phyloP scores from a whole-genome alignment of 148 eudicot species.

The Talinum fruticosum region DNA sequence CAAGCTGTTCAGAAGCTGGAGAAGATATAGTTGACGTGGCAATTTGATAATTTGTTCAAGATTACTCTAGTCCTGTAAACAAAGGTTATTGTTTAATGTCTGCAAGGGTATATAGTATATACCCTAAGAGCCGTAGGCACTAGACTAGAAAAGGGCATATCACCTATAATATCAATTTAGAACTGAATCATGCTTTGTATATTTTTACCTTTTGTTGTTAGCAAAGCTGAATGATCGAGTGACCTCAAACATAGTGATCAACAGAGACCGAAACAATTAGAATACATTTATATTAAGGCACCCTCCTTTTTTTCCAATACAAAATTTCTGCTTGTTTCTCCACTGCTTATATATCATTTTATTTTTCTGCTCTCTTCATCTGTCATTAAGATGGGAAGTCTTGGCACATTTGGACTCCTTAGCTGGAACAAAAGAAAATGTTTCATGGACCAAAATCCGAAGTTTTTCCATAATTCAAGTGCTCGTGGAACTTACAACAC shows the following conservation, averaged over 20 bases:
- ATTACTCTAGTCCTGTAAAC: neutral
- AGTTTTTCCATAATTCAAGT: neutral
- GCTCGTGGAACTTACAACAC: neutral
- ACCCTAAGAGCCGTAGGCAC: conserved; percentile 12
- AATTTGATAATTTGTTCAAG: neutral
- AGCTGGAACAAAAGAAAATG: neutral
- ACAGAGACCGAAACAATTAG: neutral
- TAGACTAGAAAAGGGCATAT: conserved; percentile 11
- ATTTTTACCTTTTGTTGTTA: neutral
- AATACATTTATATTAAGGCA: neutral
- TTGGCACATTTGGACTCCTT: neutral
- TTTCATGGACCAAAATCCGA: neutral
- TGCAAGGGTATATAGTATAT: conserved; percentile 30
- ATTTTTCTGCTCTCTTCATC: neutral
- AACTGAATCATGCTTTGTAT: neutral
- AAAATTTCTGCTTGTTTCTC: neutral
- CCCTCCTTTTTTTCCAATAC: neutral
- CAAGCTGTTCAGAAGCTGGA: neutral
- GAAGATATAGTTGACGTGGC: neutral
- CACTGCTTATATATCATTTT: neutral
- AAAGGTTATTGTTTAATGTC: conserved; percentile 7
- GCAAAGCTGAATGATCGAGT: conserved; percentile 1
- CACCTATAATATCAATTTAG: neutral
- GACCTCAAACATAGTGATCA: conserved; percentile 12
- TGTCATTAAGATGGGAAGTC: neutral